Base-by-base conservation (phyloP, 2,329 filamentous ascomycete genomes). In the Lecanicillium sp. region DNA sequence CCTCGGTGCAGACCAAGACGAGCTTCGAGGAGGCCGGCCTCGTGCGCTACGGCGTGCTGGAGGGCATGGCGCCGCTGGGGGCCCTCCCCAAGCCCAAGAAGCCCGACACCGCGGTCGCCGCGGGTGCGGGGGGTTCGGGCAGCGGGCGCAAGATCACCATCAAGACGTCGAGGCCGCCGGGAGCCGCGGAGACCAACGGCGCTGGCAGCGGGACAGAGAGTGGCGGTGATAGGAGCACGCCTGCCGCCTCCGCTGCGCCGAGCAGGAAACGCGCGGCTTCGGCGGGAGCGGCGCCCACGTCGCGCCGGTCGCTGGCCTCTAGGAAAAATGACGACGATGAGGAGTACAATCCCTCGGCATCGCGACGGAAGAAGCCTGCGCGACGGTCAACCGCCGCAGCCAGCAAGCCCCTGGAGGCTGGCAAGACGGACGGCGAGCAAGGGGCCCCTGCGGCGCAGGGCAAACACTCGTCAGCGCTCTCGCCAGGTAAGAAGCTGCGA, bases 31-130 rank as follows among this genome's bases (percentile, higher is more conserved):
- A 95, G 62, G 80, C 77, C 49, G 86, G 86, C 37, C 76, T 93
- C 56, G 73, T 84, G 58, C 76, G 84, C 41, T 80, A 82, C 63
- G 87, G 87, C 54, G 86, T 94, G 15, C 72, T 94, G 50, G 84
- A 87, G 65, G 84, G 84, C 58, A 95, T 95, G 90, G 83, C 83
- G 45, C 84, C 90, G 21, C 70, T 95, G 48, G 90, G 90, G 33
- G 77, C 82, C 47, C 73, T 83, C 56, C 90, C 90, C 11, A 80
- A 78, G 66, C 75, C 65, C 30, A 73, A 70, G 61, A 68, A 62
- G 58, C 57, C 53, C 20, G 64, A 53, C 9, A 58, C 52, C 42
- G 57, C 46, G 41, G 12, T 15, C 54, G 51, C 44, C 21, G 7
- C 30, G 45, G n/a, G 21, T 8, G 21, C 14, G 21, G 38, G 21